Evolutionary conservation across 2,329 filamentous ascomycete genomes (phyloP), one percentile per base, ranked within the genome.

Genomic region (Diaporthe capsici): DNA sequence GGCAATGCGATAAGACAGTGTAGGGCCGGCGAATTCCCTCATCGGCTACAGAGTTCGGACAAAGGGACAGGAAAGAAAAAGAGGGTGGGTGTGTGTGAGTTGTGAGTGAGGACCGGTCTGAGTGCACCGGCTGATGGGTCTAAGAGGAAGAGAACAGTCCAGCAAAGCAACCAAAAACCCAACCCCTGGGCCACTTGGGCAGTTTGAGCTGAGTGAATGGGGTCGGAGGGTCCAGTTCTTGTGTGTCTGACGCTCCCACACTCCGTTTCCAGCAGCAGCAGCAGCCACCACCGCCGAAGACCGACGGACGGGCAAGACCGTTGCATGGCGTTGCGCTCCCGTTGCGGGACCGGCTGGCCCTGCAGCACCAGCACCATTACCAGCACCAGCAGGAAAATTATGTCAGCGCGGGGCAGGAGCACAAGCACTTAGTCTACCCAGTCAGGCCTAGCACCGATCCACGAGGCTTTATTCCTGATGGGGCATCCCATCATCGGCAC

Each of bases 361-460:
- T 71, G 53, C 34, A 72, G 57, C 28, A 9, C 1, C 10, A 39
- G 44, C 15, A 20, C 44, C 44, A n/a, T 22, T 25, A 51, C 1
- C 10, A 39, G 44, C 15, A 20, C 44, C 44, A n/a, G 31, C 37
- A 51, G 63, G 63, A 53, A 68, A 68, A 73, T 73, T 73, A 73
- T 55, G 71, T 73, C 71, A 65, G 71, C 71, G 71, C 47, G 58
- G 58, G 71, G 71, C 58, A 73, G 31, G 7, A 49, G 61, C 39
- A 31, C 57, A 39, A 13, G 57, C 57, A 90, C 91, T 90, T 84
- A 94, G 0, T 81, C 91, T 10, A 82, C 91, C 7, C 92, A 92
- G 0, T 93, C 10, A 92, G 76, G 88, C 90, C 4, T 51, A 68
- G 63, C 63, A 68, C 63, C 44, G 63, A 67, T 67, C 63, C 31